Percentiles rank a stretch among this genome's conserved stretches.
phyloP scores from a whole-genome alignment of 176 grass and related monocot genomes.

The Oryza glaberrima region DNA sequence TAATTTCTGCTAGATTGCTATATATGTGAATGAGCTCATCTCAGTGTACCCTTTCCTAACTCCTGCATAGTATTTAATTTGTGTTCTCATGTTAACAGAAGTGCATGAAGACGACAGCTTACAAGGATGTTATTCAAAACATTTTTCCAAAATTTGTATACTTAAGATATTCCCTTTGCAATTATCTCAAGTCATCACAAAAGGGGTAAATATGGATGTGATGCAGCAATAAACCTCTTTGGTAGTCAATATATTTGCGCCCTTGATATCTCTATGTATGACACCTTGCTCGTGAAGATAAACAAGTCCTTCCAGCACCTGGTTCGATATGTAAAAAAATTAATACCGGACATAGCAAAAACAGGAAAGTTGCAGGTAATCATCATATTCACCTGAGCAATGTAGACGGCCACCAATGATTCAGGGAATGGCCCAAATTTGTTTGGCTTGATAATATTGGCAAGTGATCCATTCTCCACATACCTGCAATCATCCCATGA shows the following conservation, averaged over 20 bases:
- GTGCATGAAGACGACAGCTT: conserved; percentile 20
- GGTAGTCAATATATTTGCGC: conserved; percentile 97
- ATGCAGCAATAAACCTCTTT: conserved; percentile 74
- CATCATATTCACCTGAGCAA: conserved; percentile 76
- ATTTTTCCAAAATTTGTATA: neutral
- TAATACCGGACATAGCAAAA: conserved; percentile 25
- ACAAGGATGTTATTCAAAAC: conserved; percentile 5
- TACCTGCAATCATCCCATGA: conserved; percentile 58
- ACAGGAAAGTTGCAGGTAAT: conserved; percentile 21
- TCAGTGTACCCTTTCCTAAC: conserved; percentile 3
- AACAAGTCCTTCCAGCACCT: conserved; percentile 98
- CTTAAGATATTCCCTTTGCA: neutral
- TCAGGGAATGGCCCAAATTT: conserved; percentile 99
- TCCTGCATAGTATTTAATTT: neutral
- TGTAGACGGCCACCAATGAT: conserved; percentile 95
- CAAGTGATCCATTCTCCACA: conserved; percentile 99
- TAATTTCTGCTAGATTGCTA: conserved; percentile 4
- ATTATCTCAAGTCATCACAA: conserved; percentile 37
- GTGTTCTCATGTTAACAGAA: conserved; percentile 13
- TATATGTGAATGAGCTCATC: conserved; percentile 1
- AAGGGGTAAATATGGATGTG: conserved; percentile 32
- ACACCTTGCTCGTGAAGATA: conserved; percentile 99
- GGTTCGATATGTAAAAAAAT: conserved; percentile 29
- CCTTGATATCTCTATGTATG: conserved; percentile 99
- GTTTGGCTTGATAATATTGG: conserved; percentile 99